phyloP scores from a whole-genome alignment of 495 filamentous ascomycete species.

The Trichocladium uniseriatum region DNA sequence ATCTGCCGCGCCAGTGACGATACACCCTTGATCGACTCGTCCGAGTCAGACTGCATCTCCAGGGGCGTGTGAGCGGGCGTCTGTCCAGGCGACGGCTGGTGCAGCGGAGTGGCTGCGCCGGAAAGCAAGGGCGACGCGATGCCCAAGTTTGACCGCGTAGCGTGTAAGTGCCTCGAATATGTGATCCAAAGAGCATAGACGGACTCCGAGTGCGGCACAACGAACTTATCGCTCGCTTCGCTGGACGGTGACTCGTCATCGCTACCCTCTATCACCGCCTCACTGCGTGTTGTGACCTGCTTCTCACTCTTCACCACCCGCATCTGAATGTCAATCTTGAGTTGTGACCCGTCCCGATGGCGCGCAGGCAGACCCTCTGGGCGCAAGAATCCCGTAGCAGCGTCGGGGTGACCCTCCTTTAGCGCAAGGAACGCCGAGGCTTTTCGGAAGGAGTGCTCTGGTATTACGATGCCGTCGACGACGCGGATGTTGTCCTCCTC shows the following conservation, averaged over 20 bases:
- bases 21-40: constrained; percentile 26
- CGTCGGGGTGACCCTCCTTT: constrained; percentile 67
- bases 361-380: constrained; percentile 74
- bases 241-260: constrained; percentile 37
- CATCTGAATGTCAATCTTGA: constrained; percentile 92
- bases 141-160: constrained; percentile 47
- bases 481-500: constrained; percentile 78
- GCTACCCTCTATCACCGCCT: constrained; percentile 39
- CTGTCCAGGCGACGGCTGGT: constrained; percentile 73
- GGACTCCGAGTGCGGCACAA: constrained; percentile 51
- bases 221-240: constrained; percentile 21
- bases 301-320: constrained; percentile 86
- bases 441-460: constrained; percentile 88
- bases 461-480: constrained; percentile 90
- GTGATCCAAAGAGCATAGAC: constrained; percentile 97
- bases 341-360: constrained; percentile 81
- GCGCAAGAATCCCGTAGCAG: constrained; percentile 64
- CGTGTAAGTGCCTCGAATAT: constrained; percentile 87
- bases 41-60: constrained; percentile 44
- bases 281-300: constrained; percentile 31
- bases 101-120: constrained; percentile 55
- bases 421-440: constrained; percentile 75
- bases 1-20: constrained; percentile 67
- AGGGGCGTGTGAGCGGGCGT: constrained; percentile 42
- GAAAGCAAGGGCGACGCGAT: constrained; percentile 49